Percentiles rank a stretch among this genome's conserved stretches.
phyloP scores from a whole-genome alignment of 768 basidiomycete genomes.

The Roridomyces roridus region DNA sequence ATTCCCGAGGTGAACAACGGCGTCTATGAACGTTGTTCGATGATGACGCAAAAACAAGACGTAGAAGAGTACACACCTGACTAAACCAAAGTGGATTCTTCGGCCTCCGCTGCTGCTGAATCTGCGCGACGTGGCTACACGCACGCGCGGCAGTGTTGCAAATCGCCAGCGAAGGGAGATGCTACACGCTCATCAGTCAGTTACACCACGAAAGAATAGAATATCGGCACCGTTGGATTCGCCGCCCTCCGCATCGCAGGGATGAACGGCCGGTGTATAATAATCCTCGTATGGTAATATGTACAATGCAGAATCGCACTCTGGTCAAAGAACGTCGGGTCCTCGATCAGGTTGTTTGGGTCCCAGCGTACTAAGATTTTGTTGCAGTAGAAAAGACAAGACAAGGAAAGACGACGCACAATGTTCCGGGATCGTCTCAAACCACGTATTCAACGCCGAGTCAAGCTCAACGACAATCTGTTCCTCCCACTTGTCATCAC shows the following conservation, averaged over 20 bases:
- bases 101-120: conserved; percentile 38
- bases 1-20: conserved; percentile 23
- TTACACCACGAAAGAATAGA: neutral
- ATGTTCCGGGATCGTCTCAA: conserved; percentile 11
- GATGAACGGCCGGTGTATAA: conserved; percentile 23
- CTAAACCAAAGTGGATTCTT: conserved; percentile 21
- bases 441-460: conserved; percentile 41
- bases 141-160: conserved; percentile 71
- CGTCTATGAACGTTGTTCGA: neutral
- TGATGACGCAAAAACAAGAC: neutral
- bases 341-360: neutral
- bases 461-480: conserved; percentile 24
- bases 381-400: neutral
- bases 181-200: neutral
- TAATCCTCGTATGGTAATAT: conserved; percentile 14
- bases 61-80: neutral
- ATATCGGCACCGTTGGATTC: neutral
- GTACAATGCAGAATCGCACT: conserved; percentile 13
- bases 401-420: neutral
- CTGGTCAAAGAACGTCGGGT: conserved; percentile 15
- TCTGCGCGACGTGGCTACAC: conserved; percentile 60
- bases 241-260: conserved; percentile 13
- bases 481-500: conserved; percentile 12
- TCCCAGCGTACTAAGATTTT: conserved; percentile 14
- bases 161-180: conserved; percentile 68